A percentile compares a stretch with the other conserved stretches of the same genome.
These are phyloP conservation scores for Paramecium sonneborni DNA, from an alignment of 73 alveolate species.

Conservation along the genomic window DNA sequence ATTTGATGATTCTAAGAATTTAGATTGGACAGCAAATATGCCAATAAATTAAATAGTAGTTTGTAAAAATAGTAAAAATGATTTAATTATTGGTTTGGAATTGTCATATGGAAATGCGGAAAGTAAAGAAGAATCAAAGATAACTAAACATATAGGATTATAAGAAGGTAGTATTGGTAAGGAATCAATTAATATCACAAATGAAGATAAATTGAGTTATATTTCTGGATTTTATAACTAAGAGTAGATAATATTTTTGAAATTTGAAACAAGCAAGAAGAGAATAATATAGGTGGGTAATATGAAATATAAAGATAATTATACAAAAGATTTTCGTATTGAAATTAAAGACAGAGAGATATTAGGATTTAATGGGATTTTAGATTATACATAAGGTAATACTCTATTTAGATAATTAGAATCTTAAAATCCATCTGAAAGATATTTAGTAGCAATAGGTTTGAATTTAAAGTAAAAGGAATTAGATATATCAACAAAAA, in stretches of 20 bases:
- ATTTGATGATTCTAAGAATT: constrained; percentile 38
- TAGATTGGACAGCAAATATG: neutral
- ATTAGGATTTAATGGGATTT: constrained; percentile 14
- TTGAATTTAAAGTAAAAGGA: neutral
- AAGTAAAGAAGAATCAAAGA: neutral
- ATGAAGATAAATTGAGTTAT: constrained; percentile 19
- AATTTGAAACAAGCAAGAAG: constrained; percentile 17
- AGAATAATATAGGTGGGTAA: neutral
- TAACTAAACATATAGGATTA: neutral
- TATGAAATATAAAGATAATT: neutral
- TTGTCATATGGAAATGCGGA: neutral
- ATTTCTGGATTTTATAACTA: constrained; percentile 14
- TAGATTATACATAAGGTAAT: constrained; percentile 1
- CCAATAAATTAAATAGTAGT: neutral
- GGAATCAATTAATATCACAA: neutral
- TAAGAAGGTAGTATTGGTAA: neutral
- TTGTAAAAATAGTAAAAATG: neutral
- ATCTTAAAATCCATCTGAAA: constrained; percentile 22
- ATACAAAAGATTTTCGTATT: constrained; percentile 28
- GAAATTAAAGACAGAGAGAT: constrained; percentile 21
- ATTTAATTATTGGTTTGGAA: constrained; percentile 24
- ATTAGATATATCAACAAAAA: neutral
- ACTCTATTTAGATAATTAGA: neutral
- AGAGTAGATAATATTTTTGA: neutral
- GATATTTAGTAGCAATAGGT: constrained; percentile 42